Evolutionary conservation across 2,329 filamentous ascomycete genomes (phyloP).

Genomic region (Fusarium verrucosum): DNA sequence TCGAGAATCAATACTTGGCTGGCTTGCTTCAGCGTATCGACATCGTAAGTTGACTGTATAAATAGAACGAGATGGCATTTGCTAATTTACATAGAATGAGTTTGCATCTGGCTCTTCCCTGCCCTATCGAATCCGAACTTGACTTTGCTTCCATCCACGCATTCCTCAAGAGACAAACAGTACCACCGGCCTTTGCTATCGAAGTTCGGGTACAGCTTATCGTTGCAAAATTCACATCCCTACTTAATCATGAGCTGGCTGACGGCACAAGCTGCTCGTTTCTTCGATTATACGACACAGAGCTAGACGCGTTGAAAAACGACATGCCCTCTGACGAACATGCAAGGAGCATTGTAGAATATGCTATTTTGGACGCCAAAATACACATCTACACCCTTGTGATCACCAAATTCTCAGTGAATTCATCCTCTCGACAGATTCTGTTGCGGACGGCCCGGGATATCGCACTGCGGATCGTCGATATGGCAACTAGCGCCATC

Average conservation of each 20-base stretch:
- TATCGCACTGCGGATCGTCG: slow-evolving; percentile 17
- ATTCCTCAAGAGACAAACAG: slow-evolving; percentile 16
- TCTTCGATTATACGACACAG: slow-evolving; percentile 23
- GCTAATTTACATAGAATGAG: slow-evolving; percentile 3
- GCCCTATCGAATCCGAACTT: slow-evolving; percentile 19
- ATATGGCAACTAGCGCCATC: slow-evolving; percentile 10
- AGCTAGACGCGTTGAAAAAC: slow-evolving; percentile 19
- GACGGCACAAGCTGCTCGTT: slow-evolving; percentile 21
- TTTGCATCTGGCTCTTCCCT: slow-evolving; percentile 22
- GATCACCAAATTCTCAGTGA: slow-evolving; percentile 6
- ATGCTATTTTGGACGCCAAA: slow-evolving; percentile 18
- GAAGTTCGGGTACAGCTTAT: slow-evolving; percentile 26
- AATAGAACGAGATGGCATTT: accelerated
- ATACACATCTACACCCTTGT: slow-evolving; percentile 29
- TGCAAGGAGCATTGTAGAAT: slow-evolving; percentile 11
- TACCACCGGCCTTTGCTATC: slow-evolving; percentile 2
- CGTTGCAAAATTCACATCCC: slow-evolving; percentile 25
- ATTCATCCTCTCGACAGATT: slow-evolving; percentile 19
- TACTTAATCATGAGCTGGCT: slow-evolving; percentile 19
- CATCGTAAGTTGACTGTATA: slow-evolving; percentile 6
- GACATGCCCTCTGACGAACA: slow-evolving; percentile 2
- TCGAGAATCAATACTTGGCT: slow-evolving; percentile 34
- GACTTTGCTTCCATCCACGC: slow-evolving; percentile 25
- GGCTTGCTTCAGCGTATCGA: slow-evolving; percentile 21
- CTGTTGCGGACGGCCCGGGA: slow-evolving; percentile 16